These are phyloP conservation scores for Craterostigma plantagineum DNA, from an alignment of 257 asterid genomes.

Conservation along the genomic window DNA sequence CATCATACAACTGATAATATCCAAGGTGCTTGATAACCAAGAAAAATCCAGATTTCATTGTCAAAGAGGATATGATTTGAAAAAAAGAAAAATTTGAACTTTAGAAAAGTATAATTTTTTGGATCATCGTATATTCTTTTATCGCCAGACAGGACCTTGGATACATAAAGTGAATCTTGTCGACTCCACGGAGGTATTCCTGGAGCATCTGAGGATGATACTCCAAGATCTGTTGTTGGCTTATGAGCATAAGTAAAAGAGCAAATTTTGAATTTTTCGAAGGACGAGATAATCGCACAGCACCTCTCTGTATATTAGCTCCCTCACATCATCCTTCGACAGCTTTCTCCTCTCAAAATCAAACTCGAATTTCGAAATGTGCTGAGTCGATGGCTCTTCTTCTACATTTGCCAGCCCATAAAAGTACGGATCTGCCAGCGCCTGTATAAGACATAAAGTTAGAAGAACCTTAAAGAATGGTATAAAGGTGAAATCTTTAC, in stretches of 20 bases:
- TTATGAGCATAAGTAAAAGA: constrained; percentile 13
- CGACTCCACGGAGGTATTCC: constrained; percentile 81
- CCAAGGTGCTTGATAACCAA: too few species aligned
- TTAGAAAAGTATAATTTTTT: too few species aligned
- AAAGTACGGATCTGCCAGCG: constrained; percentile 80
- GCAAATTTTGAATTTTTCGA: constrained; percentile 18
- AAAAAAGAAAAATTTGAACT: too few species aligned
- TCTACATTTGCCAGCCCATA: constrained; percentile 63
- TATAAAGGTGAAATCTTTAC: constrained; percentile 21
- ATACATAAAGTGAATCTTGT: constrained; percentile 86
- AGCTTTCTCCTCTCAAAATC: constrained; percentile 77
- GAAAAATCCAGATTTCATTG: too few species aligned
- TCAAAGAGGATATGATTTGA: not conserved
- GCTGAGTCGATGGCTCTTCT: constrained; percentile 70
- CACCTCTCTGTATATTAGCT: constrained; percentile 88
- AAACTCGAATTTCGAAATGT: constrained; percentile 73
- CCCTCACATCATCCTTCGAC: constrained; percentile 63
- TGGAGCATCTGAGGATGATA: constrained; percentile 99
- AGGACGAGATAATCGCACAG: constrained; percentile 9
- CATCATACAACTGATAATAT: not conserved
- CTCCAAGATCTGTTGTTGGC: constrained; percentile 83
- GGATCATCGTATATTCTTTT: not conserved
- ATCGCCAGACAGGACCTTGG: constrained; percentile 60
- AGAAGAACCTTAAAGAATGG: constrained; percentile 10
- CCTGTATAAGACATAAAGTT: constrained; percentile 25